Base-by-base conservation (phyloP, 208 protist genomes). In the Strigomonas culicis region DNA sequence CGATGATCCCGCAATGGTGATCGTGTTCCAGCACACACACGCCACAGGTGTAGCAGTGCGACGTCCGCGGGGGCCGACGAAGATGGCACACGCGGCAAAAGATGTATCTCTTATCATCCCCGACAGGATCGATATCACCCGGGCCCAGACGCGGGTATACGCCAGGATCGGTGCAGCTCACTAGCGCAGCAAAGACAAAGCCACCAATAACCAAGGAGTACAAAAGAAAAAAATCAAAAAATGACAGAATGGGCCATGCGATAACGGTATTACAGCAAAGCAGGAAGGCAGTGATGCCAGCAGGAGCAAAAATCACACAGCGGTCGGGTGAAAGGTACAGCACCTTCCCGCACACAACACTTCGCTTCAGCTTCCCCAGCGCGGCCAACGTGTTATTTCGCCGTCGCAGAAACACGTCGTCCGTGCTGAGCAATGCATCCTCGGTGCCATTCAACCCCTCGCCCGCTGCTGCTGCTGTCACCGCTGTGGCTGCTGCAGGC, bases 11-110 rank as follows among this genome's bases (percentile, higher is more conserved):
- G 62, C 88, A 94, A 66, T 95, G 92, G 53, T 94, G 89, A 66
- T 97, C 85, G 63, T 88, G 83, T 47, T 90, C 77, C 22, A 80
- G 62, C 30, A 95, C 72, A 60, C 92, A 97, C n/a, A 92, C 85
- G 24, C 76, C 74, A 63, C 89, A 95, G 4, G 62, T 31, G 55
- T 87, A 92, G 77, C 89, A 95, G 74, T 94, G 86, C 11, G 88
- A 75, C 0, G 77, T 71, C 24, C 83, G 85, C 6, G 77, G 79
- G 4, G 84, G 85, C 0, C 86, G 77, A 8, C 72, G 75, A 15
- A 94, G 75, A 59, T 63, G 32, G 70, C 90, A 95, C 15, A 85
- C 70, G 49, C 72, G 78, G 66, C 90, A 95, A 49, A 81, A 86
- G 11, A 82, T 68, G 21, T 82, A 55, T 27, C 73, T 63, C 64